A percentile compares a stretch with the other conserved stretches of the same genome.
phyloP scores from a whole-genome alignment of 202 grass and related monocot species.

The Panicum virgatum region DNA sequence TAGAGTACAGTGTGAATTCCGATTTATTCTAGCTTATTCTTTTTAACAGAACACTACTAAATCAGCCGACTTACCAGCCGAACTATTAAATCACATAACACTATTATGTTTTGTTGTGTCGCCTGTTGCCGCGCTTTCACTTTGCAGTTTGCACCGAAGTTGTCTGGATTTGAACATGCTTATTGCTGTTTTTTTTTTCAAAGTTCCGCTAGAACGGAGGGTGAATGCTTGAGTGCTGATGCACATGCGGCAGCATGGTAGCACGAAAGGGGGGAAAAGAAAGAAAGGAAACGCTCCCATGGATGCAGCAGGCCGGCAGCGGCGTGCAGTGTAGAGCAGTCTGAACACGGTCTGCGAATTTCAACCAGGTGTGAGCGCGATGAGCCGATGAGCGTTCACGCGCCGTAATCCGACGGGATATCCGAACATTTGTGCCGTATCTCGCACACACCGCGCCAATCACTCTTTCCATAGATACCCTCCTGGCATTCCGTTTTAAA shows the following conservation, averaged over 20 bases:
- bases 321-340: background rate
- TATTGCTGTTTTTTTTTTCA: background rate
- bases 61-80: no score
- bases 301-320: background rate
- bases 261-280: background rate
- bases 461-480: background rate
- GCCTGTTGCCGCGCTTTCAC: no score
- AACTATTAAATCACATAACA: no score
- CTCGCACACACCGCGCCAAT: background rate
- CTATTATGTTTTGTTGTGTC: no score
- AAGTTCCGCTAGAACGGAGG: background rate
- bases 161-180: background rate
- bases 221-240: background rate
- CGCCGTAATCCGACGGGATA: conserved; percentile 8
- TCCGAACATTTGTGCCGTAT: background rate
- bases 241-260: background rate
- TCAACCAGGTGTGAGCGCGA: conserved; percentile 33
- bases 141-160: no score
- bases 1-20: no score
- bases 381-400: background rate
- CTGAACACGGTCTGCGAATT: conserved; percentile 6
- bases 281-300: background rate
- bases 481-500: background rate
- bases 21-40: no score
- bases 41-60: no score